Evolutionary conservation across 306 rosid genomes (phyloP), one percentile per base, ranked within the genome.

Genomic region (Casuarina equisetifolia): DNA sequence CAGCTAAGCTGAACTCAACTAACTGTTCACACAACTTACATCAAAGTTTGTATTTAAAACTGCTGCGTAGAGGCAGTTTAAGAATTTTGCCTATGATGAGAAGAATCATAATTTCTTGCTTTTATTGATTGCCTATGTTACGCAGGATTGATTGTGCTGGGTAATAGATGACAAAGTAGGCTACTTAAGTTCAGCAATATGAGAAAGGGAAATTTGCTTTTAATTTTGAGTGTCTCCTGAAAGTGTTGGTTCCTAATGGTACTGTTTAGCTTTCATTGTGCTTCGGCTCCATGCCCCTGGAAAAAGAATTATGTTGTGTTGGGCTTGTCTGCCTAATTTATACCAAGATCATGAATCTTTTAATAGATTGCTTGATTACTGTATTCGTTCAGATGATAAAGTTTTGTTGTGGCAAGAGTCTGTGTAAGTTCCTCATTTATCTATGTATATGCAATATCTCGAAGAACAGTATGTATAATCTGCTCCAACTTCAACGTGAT

Each of bases 401-500:
- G 10, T 0, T 32, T 32, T 9, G 2, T n/a, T 19, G 64, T 58
- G 64, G 64, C 15, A 53, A 35, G 12, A 61, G 32, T 11, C 16
- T 35, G 12, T 10, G 1, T 32, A 38, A 61, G 17, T 11, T 64
- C 35, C 44, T 73, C 35, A 25, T 73, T 42, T 73, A 11, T 69
- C 75, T 49, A 36, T 76, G 13, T 58, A 57, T 71, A 16, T 85
- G 85, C 97, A 94, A 97, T 78, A 92, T 94, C 84, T 88, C 98
- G 12, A 94, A 90, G 89, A 90, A 79, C 74, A 86, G 75, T 69
- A 92, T 92, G 98, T 94, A 94, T 77, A 80, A 82, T 72, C 78
- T 88, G 90, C 91, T 94, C 85, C 98, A 94, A 75, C 89, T 97
- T 75, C 93, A 89, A 49, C 91, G 92, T 67, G 92, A 90, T 86